These are phyloP conservation scores for Yamadazyma kanchanaburiensis DNA, from an alignment of 1,139 yeast species.

Conservation along the genomic window DNA sequence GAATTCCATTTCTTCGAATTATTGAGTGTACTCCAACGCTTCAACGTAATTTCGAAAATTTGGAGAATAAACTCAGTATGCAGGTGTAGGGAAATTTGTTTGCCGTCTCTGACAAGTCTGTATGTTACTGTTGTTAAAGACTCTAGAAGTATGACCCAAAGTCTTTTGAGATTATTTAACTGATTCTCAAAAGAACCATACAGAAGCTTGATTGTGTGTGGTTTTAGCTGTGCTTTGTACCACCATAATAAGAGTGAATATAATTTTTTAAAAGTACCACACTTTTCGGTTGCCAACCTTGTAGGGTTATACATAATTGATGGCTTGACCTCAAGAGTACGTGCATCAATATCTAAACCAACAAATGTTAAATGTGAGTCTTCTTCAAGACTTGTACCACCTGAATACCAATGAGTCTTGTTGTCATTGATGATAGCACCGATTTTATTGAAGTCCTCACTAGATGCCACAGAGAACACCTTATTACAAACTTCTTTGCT, in stretches of 20 bases:
- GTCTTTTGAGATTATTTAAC: conserved; percentile 10
- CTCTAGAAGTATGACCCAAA: conserved; percentile 10
- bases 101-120: conserved; percentile 1
- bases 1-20: conserved; percentile 1
- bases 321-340: conserved; percentile 13
- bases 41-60: conserved; percentile 3
- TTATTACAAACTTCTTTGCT: conserved; percentile 15
- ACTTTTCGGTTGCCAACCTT: conserved; percentile 10
- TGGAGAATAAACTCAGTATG: conserved; percentile 4
- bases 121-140: conserved; percentile 5
- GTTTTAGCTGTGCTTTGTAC: conserved; percentile 14
- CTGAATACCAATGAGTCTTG: conserved; percentile 41
- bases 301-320: conserved; percentile 9
- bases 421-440: conserved; percentile 58
- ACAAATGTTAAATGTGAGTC: conserved; percentile 20
- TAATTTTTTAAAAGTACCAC: conserved; percentile 14
- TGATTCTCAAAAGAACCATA: conserved; percentile 8
- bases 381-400: conserved; percentile 1
- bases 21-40: conserved; percentile 4
- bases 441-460: conserved; percentile 39
- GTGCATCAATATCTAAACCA: conserved; percentile 27
- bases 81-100: conserved; percentile 1
- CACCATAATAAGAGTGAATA: conserved; percentile 14
- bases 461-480: conserved; percentile 17
- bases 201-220: conserved; percentile 10